Conservation (phyloP, 2,329 filamentous ascomycete species). For the Colletotrichum cuscutae region DNA sequence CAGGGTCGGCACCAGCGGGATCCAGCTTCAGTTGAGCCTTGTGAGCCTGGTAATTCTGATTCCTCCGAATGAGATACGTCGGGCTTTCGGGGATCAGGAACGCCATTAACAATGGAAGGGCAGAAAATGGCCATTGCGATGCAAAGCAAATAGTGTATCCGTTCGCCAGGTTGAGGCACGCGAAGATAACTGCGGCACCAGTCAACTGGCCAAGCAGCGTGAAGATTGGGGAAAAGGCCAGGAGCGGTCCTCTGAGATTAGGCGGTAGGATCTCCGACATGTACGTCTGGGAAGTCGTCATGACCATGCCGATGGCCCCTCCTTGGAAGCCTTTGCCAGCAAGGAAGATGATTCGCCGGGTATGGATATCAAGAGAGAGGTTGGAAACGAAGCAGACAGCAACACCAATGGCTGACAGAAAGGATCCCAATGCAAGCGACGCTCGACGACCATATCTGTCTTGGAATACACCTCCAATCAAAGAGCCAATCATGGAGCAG, state of each 20-base stretch:
- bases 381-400: slow-evolving; percentile 43
- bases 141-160: slow-evolving; percentile 54
- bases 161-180: slow-evolving; percentile 40
- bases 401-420: slow-evolving; percentile 50
- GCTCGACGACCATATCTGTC: slow-evolving; percentile 51
- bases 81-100: slow-evolving; percentile 62
- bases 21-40: slow-evolving; percentile 61
- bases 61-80: slow-evolving; percentile 57
- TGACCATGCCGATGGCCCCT: slow-evolving; percentile 55
- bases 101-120: slow-evolving; percentile 53
- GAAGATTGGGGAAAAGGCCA: slow-evolving; percentile 61
- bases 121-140: slow-evolving; percentile 56
- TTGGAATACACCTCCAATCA: slow-evolving; percentile 50
- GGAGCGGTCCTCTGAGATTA: slow-evolving; percentile 55
- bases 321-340: slow-evolving; percentile 58
- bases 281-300: slow-evolving; percentile 56
- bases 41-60: slow-evolving; percentile 50
- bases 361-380: slow-evolving; percentile 35
- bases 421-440: slow-evolving; percentile 47
- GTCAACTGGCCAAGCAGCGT: slow-evolving; percentile 59
- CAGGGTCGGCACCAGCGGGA: slow-evolving; percentile 48
- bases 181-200: slow-evolving; percentile 54
- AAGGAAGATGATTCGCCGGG: slow-evolving; percentile 52
- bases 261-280: slow-evolving; percentile 61
- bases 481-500: slow-evolving; percentile 50